Base-by-base conservation (phyloP, 352 stramenopile genomes). In the Pythium periplocum region DNA sequence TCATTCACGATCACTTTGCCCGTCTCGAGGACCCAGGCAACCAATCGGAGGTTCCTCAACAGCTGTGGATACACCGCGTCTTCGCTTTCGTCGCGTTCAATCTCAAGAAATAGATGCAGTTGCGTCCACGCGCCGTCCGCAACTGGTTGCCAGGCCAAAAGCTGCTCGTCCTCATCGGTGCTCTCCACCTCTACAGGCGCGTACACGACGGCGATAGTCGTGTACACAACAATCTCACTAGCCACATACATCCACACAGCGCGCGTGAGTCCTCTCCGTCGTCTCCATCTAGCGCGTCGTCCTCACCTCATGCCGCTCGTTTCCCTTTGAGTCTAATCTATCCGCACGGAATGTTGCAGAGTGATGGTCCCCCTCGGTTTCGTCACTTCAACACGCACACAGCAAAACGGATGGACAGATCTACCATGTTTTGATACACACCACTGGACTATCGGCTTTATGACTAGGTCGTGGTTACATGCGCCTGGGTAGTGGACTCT, bases 1-100 rank as follows among this genome's bases (percentile, higher is more conserved):
- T 83, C 73, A 50, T 83, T 83, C 38, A 85, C 53, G 12, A 87
- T 66, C 26, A 87, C 69, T 50, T 64, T 60, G 10, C 71, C 76
- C 6, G 71, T 78, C 48, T 87, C 73, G 31, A 83, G 53, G 9
- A 85, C 55, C 76, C 76, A 87, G 31, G 64, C 73, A 1, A 87
- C 69, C 17, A 87, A 57, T 4, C 76, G 71, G 41, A 85, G 79
- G 44, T 66, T 66, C 43, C 66, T 56, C 49, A 73, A 55, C 10
- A 67, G 45, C 44, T 61, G 53, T 10, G 45, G 35, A 11, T 44
- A 40, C 6, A 40, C 51, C 32, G 53, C 58, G 12, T 31, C 55
- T 34, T 57, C 44, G 30, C 10, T 31, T 30, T 40, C 33, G 31
- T 75, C 51, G 10, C 54, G 51, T 4, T 65, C 67, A 52, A 84